These are phyloP conservation scores for Neopestalotiopsis rosae DNA, from an alignment of 2,329 filamentous ascomycete species.

Conservation along the genomic window DNA sequence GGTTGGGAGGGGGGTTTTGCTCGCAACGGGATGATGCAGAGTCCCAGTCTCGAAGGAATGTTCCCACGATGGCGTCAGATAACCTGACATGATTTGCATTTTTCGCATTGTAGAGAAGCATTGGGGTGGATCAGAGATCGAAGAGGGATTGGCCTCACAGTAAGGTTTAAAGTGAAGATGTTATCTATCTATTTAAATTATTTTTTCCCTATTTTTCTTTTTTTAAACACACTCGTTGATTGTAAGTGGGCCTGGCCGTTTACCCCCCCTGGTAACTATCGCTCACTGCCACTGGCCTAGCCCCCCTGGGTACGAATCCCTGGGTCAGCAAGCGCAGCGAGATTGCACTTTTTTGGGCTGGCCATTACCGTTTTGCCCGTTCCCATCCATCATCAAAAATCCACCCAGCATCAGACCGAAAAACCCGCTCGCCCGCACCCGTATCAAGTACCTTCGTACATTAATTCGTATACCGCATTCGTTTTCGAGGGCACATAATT, in stretches of 20 bases:
- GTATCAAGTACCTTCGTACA: not conserved
- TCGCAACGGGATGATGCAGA: not conserved
- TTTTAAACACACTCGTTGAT: not conserved
- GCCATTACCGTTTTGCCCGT: no score
- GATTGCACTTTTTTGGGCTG: not conserved
- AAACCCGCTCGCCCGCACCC: not conserved
- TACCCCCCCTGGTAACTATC: not conserved
- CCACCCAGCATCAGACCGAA: not conserved
- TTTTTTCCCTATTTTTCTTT: not conserved
- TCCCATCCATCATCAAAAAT: no score
- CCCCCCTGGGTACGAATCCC: not conserved
- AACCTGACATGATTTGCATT: not conserved
- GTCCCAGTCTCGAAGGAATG: not conserved
- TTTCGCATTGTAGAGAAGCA: not conserved
- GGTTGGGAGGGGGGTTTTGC: no score
- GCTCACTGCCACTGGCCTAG: slow-evolving; percentile 11
- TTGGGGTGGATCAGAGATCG: not conserved
- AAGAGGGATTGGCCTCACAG: not conserved
- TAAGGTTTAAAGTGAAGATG: not conserved
- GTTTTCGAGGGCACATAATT: not conserved
- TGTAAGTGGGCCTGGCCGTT: not conserved
- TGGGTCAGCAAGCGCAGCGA: not conserved
- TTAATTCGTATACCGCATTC: not conserved
- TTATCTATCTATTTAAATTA: not conserved
- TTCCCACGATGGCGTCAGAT: slow-evolving; percentile 2